Conservation (phyloP, 768 basidiomycete genomes). For the Melanogaster broomeanus region DNA sequence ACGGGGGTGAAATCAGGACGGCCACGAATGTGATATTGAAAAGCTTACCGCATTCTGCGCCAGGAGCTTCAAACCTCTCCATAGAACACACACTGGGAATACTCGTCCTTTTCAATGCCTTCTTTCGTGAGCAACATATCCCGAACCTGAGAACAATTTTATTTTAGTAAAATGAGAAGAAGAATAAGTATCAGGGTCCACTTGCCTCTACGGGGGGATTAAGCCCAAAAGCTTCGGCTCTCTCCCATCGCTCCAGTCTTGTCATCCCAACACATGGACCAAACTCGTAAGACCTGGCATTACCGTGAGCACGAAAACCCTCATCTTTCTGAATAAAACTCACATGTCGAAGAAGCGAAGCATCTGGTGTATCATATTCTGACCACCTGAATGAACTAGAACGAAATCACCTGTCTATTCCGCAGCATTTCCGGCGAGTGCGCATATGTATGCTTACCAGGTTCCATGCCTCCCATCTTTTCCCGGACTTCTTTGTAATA, state of each 20-base stretch:
- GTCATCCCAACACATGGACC: constrained; percentile 79
- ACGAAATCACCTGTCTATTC: constrained; percentile 1
- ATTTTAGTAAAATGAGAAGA: background rate
- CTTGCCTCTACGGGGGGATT: constrained; percentile 78
- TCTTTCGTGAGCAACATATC: constrained; percentile 76
- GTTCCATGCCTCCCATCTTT: constrained; percentile 56
- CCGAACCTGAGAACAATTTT: constrained; percentile 52
- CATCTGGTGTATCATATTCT: constrained; percentile 68
- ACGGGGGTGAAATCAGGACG: too few species aligned
- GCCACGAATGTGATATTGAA: background rate
- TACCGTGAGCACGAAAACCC: constrained; percentile 4
- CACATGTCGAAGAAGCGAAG: constrained; percentile 81
- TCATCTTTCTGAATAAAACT: constrained; percentile 16
- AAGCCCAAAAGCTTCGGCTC: constrained; percentile 76
- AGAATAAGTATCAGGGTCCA: background rate
- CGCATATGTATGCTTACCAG: constrained; percentile 50
- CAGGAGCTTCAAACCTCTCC: constrained; percentile 32
- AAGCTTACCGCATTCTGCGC: constrained; percentile 2
- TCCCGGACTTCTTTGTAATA: constrained; percentile 46
- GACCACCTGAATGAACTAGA: constrained; percentile 64
- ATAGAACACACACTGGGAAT: constrained; percentile 64
- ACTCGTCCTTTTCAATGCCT: constrained; percentile 53
- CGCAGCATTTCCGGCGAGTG: background rate
- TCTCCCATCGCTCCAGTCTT: constrained; percentile 87
- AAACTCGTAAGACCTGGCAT: constrained; percentile 67